These are phyloP conservation scores for Brassica juncea DNA, from an alignment of 345 rosid species.

Conservation along the genomic window DNA sequence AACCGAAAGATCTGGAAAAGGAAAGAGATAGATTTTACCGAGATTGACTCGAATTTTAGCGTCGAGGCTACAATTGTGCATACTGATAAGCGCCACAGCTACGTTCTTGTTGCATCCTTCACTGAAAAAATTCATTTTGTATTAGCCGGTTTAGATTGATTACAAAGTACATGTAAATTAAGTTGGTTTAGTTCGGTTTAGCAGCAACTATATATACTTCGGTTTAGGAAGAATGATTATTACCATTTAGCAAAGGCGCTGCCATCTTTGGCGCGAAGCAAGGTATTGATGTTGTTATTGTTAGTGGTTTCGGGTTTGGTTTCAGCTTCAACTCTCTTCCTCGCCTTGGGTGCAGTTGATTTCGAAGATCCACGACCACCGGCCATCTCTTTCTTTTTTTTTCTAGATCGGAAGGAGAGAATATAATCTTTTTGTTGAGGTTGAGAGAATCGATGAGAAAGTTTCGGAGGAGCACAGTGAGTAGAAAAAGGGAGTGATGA, in stretches of 20 bases:
- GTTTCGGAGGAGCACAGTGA: not conserved
- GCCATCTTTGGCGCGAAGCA: conserved; percentile 80
- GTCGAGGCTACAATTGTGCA: conserved; percentile 89
- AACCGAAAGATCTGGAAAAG: not conserved
- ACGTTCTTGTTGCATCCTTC: conserved; percentile 75
- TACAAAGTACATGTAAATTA: too few species aligned
- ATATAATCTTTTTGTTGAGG: not conserved
- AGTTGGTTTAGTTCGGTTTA: too few species aligned
- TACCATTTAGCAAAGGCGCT: conserved; percentile 88
- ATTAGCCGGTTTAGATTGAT: too few species aligned
- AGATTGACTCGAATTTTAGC: conserved; percentile 77
- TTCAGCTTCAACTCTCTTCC: conserved; percentile 83
- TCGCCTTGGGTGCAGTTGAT: conserved; percentile 53
- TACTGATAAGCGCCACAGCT: conserved; percentile 70
- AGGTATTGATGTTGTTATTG: conserved; percentile 26
- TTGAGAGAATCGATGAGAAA: conserved; percentile 19
- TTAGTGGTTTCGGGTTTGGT: conserved; percentile 6
- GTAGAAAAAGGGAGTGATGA: conserved; percentile 26
- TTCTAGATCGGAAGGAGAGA: not conserved
- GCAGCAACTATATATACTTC: too few species aligned
- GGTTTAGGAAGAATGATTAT: not conserved
- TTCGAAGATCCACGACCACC: conserved; percentile 45
- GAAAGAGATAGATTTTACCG: conserved; percentile 43
- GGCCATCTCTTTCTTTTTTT: conserved; percentile 25
- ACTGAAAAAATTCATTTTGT: conserved; percentile 38